Evolutionary conservation across 495 filamentous ascomycete genomes (phyloP).

Genomic region (Penicillium atrosanguineum): DNA sequence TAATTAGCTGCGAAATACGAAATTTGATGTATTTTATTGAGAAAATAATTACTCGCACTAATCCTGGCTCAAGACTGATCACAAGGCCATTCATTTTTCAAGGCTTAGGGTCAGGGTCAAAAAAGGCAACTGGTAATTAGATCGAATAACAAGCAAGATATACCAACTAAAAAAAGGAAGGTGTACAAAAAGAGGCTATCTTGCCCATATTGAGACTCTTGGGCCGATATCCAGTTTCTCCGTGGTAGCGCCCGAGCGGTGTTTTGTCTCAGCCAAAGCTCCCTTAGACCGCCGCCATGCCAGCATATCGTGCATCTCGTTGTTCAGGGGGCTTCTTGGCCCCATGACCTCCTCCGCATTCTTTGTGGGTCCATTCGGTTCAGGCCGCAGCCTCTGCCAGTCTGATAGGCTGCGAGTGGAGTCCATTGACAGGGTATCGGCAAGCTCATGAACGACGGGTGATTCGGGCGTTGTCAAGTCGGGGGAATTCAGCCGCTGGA

Average conservation of each 20-base stretch:
- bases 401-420: background rate
- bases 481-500: constrained; percentile 16
- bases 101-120: background rate
- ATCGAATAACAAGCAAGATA: background rate
- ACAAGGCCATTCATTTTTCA: background rate
- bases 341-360: background rate
- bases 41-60: no score
- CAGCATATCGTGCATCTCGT: constrained; percentile 24
- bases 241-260: background rate
- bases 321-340: background rate
- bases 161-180: background rate
- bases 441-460: background rate
- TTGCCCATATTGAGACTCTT: no score
- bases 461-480: background rate
- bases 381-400: background rate
- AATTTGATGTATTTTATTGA: no score
- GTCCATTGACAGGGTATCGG: background rate
- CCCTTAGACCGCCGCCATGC: constrained; percentile 24
- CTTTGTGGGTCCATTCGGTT: no score
- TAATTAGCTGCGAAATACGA: no score
- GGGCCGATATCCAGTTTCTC: background rate
- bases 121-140: no score
- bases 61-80: no score
- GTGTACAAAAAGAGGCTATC: background rate
- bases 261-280: background rate